phyloP scores from a whole-genome alignment of 768 basidiomycete genomes.

The Hypholoma sublateritium region DNA sequence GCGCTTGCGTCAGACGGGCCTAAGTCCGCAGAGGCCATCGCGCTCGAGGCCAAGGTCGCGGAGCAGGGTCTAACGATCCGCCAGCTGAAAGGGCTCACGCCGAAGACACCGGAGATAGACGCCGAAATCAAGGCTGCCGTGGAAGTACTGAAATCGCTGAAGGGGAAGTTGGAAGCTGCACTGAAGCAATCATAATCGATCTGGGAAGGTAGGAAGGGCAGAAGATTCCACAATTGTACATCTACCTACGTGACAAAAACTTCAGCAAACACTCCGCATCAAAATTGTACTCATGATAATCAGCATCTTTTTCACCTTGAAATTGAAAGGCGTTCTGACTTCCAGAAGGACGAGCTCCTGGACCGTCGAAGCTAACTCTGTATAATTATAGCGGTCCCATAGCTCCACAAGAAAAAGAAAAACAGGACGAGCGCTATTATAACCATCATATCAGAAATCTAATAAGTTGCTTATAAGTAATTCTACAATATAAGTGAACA shows the following conservation, averaged over 20 bases:
- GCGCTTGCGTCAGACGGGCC: constrained; percentile 42
- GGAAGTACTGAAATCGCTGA: constrained; percentile 62
- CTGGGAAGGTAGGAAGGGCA: neutral
- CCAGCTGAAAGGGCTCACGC: constrained; percentile 61
- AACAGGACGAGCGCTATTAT: too few species aligned
- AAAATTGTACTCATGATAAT: too few species aligned
- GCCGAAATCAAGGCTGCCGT: constrained; percentile 61
- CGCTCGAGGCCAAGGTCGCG: constrained; percentile 71
- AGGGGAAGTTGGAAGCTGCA: constrained; percentile 47
- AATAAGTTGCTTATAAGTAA: too few species aligned
- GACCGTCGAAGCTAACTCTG: too few species aligned
- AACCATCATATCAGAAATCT: too few species aligned
- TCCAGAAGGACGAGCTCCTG: too few species aligned
- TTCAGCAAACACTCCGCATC: neutral
- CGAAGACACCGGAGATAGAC: constrained; percentile 61
- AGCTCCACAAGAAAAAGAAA: too few species aligned
- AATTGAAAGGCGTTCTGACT: too few species aligned
- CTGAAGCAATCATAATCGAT: constrained; percentile 10
- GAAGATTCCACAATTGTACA: neutral
- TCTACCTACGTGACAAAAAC: neutral
- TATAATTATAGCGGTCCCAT: too few species aligned
- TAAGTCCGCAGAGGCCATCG: constrained; percentile 71
- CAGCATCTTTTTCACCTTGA: too few species aligned
- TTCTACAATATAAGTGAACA: too few species aligned
- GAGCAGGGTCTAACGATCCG: constrained; percentile 78